These are phyloP conservation scores for Trichosporon sp. DNA, from an alignment of 1,284 basidiomycete genomes.

Conservation along the genomic window DNA sequence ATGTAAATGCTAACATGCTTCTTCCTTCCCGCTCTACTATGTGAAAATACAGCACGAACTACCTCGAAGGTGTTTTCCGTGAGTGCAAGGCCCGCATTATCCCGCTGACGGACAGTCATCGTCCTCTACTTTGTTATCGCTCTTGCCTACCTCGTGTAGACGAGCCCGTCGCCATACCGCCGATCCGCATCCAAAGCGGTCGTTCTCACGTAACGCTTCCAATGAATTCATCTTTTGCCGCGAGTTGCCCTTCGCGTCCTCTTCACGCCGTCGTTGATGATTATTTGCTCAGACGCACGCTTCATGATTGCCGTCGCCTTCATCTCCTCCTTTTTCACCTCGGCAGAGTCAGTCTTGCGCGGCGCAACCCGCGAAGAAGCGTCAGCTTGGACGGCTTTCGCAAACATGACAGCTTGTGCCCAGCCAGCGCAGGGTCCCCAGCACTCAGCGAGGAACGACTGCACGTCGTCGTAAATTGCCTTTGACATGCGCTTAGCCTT, in stretches of 20 bases:
- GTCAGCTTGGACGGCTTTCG: constrained; percentile 22
- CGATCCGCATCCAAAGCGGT: neutral
- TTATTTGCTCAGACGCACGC: neutral
- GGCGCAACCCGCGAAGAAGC: neutral
- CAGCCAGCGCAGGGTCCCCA: constrained; percentile 90
- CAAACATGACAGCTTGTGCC: constrained; percentile 77
- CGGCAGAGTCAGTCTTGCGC: neutral
- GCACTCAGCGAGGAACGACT: constrained; percentile 64
- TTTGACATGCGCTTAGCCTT: constrained; percentile 67
- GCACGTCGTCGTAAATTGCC: constrained; percentile 75
- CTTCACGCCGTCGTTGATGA: neutral
- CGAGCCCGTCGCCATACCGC: neutral
- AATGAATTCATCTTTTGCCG: constrained; percentile 6
- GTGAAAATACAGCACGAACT: constrained; percentile 65
- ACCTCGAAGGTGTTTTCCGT: constrained; percentile 80
- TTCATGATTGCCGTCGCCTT: neutral
- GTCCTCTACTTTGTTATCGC: constrained; percentile 30
- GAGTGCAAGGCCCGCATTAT: constrained; percentile 11
- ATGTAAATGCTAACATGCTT: constrained; percentile 14
- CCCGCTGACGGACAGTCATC: constrained; percentile 41
- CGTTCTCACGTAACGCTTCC: neutral
- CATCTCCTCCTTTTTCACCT: neutral
- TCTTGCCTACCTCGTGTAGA: constrained; percentile 20
- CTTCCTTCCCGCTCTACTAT: neutral
- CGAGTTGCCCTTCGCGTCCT: neutral